These are phyloP conservation scores for Piloderma croceum DNA, from an alignment of 768 basidiomycete species.

Conservation along the genomic window DNA sequence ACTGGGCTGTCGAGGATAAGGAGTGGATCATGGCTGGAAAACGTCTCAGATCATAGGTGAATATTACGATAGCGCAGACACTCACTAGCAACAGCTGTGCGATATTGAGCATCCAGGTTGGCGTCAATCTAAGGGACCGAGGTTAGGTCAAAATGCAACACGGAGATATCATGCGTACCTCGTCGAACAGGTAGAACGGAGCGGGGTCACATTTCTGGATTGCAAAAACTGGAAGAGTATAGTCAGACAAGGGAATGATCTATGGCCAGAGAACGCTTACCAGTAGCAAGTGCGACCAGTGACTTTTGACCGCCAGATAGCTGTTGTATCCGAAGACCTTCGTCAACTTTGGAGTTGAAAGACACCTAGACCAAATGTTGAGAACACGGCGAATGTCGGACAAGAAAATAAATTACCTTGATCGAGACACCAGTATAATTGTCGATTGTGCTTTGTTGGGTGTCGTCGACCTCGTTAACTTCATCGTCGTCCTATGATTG, in stretches of 20 bases:
- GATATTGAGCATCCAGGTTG: slow-evolving; percentile 95
- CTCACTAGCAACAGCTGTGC: slow-evolving; percentile 92
- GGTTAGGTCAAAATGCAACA: slow-evolving; percentile 1
- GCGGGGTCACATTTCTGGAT: slow-evolving; percentile 99
- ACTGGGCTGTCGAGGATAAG: slow-evolving; percentile 81
- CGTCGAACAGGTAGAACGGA: slow-evolving; percentile 99
- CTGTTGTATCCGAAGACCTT: slow-evolving; percentile 94
- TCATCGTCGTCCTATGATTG: slow-evolving; percentile 58
- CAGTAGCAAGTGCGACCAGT: slow-evolving; percentile 89
- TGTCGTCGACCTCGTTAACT: slow-evolving; percentile 68
- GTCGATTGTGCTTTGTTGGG: slow-evolving; percentile 73
- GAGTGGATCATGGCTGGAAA: slow-evolving; percentile 86
- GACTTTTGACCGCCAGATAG: slow-evolving; percentile 97
- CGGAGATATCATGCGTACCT: slow-evolving; percentile 50
- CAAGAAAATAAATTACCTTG: slow-evolving; percentile 46
- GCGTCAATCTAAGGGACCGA: slow-evolving; percentile 72
- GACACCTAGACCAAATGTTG: slow-evolving; percentile 59
- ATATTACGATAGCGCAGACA: slow-evolving; percentile 4
- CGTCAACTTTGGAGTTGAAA: slow-evolving; percentile 97
- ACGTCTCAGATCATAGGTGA: background rate
- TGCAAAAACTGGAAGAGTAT: slow-evolving; percentile 67
- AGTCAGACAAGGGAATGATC: slow-evolving; percentile 2
- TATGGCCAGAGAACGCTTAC: slow-evolving; percentile 31
- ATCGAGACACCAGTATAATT: slow-evolving; percentile 97
- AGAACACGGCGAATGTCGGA: background rate